Evolutionary conservation across 23 red algal genomes (phyloP).

Genomic region (Agarophyton chilense): DNA sequence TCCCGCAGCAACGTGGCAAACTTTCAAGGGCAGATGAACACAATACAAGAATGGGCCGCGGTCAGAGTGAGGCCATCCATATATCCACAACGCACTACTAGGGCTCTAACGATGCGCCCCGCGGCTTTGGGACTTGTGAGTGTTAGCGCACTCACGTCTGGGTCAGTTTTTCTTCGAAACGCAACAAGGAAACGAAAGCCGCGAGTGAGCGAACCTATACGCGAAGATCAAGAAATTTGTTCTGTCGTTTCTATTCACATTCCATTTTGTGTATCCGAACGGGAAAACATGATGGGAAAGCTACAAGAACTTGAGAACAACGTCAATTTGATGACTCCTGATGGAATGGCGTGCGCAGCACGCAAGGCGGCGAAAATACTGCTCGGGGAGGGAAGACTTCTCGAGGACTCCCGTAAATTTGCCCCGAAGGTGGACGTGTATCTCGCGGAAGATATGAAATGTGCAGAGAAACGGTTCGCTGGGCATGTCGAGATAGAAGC

Average conservation of each 20-base stretch:
- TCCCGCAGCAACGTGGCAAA: not conserved
- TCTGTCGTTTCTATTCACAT: constrained; percentile 59
- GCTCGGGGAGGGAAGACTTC: constrained; percentile 17
- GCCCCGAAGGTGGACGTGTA: constrained; percentile 50
- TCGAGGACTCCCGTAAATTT: constrained; percentile 60
- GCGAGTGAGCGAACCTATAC: not conserved
- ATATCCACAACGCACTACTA: not conserved
- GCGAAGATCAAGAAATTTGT: constrained; percentile 29
- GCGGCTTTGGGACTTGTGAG: constrained; percentile 44
- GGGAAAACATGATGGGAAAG: constrained; percentile 10
- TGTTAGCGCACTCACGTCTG: constrained; percentile 56
- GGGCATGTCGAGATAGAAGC: constrained; percentile 60
- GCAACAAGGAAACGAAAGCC: not conserved
- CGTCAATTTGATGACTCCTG: constrained; percentile 20
- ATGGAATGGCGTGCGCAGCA: constrained; percentile 47
- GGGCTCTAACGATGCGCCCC: not conserved
- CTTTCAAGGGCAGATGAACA: not conserved
- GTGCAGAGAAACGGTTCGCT: constrained; percentile 30
- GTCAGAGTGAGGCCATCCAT: not conserved
- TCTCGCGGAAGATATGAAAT: constrained; percentile 18
- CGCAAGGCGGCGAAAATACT: constrained; percentile 20
- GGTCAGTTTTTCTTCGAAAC: constrained; percentile 41
- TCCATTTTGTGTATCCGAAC: constrained; percentile 58
- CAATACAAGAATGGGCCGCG: constrained; percentile 1
- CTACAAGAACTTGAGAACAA: constrained; percentile 7